These are phyloP conservation scores for Nicotiana undulata DNA, from an alignment of 257 asterid species.

Conservation along the genomic window DNA sequence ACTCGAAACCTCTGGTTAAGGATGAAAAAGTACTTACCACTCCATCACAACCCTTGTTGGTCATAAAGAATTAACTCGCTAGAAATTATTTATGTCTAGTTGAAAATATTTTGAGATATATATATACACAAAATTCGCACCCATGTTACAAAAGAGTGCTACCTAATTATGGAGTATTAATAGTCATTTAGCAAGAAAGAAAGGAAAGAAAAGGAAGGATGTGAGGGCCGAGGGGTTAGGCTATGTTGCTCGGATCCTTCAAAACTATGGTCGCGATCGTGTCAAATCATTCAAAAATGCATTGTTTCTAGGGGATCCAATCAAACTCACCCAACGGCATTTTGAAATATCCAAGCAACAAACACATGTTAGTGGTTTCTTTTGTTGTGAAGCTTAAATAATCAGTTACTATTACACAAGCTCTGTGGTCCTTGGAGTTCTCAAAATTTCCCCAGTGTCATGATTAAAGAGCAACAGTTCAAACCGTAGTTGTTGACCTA, in stretches of 20 bases:
- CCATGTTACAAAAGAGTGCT: background rate
- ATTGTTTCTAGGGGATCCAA: background rate
- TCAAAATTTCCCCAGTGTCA: conserved; percentile 15
- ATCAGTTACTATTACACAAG: background rate
- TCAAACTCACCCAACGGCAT: background rate
- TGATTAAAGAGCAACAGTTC: conserved; percentile 24
- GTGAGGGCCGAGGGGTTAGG: background rate
- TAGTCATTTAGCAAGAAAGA: background rate
- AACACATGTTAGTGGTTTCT: background rate
- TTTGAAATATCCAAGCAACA: background rate
- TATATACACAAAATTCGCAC: background rate
- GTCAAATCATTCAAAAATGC: background rate
- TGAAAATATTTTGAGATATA: too few species aligned
- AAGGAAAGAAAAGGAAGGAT: background rate
- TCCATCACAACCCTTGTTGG: too few species aligned
- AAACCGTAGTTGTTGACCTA: conserved; percentile 29
- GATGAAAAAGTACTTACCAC: too few species aligned
- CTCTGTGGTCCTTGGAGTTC: conserved; percentile 3
- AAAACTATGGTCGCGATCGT: background rate
- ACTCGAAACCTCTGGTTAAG: too few species aligned
- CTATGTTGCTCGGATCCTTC: background rate
- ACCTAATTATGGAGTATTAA: background rate
- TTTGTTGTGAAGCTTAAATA: conserved; percentile 2
- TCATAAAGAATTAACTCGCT: background rate
- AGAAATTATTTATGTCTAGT: background rate